Evolutionary conservation across 164 flowering plant species (phyloP).

Genomic region (Umbellularia californica): DNA sequence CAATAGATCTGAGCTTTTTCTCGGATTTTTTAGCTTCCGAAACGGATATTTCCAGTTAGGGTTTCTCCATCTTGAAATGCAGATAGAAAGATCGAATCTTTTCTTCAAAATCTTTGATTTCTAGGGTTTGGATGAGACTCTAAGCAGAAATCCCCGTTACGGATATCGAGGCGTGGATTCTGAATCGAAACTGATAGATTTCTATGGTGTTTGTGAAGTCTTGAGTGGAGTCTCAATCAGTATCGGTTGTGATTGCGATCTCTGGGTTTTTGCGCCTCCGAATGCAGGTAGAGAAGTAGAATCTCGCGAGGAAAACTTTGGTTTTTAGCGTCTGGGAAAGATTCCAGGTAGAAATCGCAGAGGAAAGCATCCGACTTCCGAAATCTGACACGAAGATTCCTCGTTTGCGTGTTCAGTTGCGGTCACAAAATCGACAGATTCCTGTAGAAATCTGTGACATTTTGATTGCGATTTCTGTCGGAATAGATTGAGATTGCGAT

Average conservation of each 20-base stretch:
- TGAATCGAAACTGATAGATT: neutral
- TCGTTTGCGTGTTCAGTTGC: too few relatives aligned
- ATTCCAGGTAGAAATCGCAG: neutral
- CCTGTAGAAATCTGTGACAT: neutral
- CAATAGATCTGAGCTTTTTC: neutral
- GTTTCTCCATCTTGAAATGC: conserved; percentile 1
- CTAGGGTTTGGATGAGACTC: neutral
- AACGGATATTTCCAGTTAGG: neutral
- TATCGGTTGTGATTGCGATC: neutral
- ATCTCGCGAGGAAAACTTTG: neutral
- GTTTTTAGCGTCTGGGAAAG: neutral
- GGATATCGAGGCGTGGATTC: too few relatives aligned
- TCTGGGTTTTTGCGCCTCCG: neutral
- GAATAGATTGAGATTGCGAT: conserved; percentile 1
- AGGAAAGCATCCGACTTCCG: neutral
- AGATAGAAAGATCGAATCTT: neutral
- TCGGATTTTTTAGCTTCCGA: too few relatives aligned
- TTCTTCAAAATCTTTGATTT: neutral
- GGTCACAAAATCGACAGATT: neutral
- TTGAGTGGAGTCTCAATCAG: too few relatives aligned
- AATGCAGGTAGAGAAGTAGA: too few relatives aligned
- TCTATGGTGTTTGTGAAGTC: neutral
- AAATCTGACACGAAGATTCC: neutral
- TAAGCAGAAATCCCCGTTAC: neutral
- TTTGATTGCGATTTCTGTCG: neutral